These are phyloP conservation scores for Ceraceosorus guamensis DNA, from an alignment of 1,284 basidiomycete genomes.

Conservation along the genomic window DNA sequence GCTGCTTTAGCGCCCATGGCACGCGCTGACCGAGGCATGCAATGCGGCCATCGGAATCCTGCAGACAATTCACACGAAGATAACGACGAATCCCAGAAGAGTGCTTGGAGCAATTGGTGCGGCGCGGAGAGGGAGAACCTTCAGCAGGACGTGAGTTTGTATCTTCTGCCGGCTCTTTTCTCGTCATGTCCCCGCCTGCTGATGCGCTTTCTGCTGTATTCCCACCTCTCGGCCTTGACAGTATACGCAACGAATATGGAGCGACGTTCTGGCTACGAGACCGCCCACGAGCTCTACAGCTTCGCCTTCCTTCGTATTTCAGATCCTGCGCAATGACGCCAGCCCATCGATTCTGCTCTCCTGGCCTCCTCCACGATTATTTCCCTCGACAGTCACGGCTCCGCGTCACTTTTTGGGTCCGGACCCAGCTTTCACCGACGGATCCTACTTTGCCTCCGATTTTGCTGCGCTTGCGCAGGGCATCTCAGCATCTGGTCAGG, in stretches of 20 bases:
- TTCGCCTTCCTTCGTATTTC: slow-evolving; percentile 61
- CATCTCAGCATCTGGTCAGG: slow-evolving; percentile 52
- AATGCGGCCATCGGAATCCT: background rate
- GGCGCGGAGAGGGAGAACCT: slow-evolving; percentile 50
- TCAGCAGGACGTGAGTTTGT: background rate
- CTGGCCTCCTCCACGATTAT: slow-evolving; percentile 64
- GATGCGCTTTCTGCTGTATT: no score
- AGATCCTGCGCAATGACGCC: slow-evolving; percentile 61
- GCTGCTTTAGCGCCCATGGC: no score
- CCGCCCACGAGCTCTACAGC: background rate
- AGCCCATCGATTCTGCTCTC: slow-evolving; percentile 64
- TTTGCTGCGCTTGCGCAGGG: slow-evolving; percentile 73
- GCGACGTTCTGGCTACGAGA: no score
- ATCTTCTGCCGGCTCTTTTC: background rate
- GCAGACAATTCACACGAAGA: slow-evolving; percentile 57
- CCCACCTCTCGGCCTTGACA: no score
- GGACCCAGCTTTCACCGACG: slow-evolving; percentile 45
- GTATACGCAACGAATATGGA: no score
- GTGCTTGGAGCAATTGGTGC: slow-evolving; percentile 89
- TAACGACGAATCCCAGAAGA: slow-evolving; percentile 69
- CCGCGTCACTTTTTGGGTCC: background rate
- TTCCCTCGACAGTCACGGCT: slow-evolving; percentile 5
- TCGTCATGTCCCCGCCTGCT: no score
- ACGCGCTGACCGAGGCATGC: no score
- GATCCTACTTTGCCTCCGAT: slow-evolving; percentile 68